Evolutionary conservation across 495 filamentous ascomycete genomes (phyloP), one percentile per base, ranked within the genome.

Genomic region (Penicillium roqueforti): DNA sequence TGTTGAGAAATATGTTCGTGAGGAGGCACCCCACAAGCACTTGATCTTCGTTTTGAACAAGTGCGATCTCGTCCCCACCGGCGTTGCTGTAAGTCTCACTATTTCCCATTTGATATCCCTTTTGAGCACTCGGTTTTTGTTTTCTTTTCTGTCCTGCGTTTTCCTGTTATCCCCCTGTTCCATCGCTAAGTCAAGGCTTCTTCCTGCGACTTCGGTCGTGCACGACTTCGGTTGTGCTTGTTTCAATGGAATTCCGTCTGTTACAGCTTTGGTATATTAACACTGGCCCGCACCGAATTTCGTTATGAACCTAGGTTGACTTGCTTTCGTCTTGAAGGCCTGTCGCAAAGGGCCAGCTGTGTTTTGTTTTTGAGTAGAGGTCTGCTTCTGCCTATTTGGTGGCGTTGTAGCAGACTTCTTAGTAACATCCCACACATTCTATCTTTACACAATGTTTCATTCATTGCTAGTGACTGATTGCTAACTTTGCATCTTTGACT

Each of bases 191-290:
- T 98, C 93, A 98, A 92, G 93, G 83, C 84, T 80, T 80, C 83
- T 87, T 81, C 78, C 80, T 69, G 72, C 77, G 77, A 68, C 67
- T 58, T 41, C 47, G 60, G 66, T 73, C 68, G 69, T 66, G 47
- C 47, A 50, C 26, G 16, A 29, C 47, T 37, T 40, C 47, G 47
- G 47, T 50, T 23, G 25, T 50, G 52, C 53, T 72, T 63, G 57
- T 68, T 61, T 63, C 82, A 63, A 81, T 95, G 89, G 86, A 83
- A 81, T 80, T 77, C 73, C 69, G 81, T 88, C 92, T 92, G 93
- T 98, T 98, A 98, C 89, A 87, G 84, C 88, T 81, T 87, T 97
- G 95, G 92, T 85, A 98, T 80, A 98, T 84, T 68, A 75, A 86
- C 76, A 81, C 78, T 77, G 71, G 82, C 86, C 87, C 84, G 80